Evolutionary conservation across 257 asterid species (phyloP), one percentile per base, ranked within the genome.

Genomic region (Capsicum rhomboideum): DNA sequence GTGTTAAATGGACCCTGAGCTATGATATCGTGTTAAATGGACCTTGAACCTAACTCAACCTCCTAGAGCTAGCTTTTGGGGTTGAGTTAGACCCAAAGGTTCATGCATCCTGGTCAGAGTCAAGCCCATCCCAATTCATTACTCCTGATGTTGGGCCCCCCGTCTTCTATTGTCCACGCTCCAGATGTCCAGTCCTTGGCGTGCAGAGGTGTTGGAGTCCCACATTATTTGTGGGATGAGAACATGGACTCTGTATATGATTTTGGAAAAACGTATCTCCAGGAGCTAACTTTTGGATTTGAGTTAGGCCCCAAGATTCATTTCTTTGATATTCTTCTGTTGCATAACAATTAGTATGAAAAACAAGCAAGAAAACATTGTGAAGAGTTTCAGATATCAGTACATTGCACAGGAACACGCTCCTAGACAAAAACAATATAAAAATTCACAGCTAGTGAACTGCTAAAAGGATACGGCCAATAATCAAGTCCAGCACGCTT

Each of bases 401-500:
- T 23, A 75, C 44, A 75, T 75, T 4, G 44, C 81, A 75, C 8
- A 28, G 44, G 61, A 75, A 26, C 61, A 75, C 6, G 1, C 44
- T 26, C 63, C 63, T 14, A 75, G 44, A 75, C 44, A 75, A 75
- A 75, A 44, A 67, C 2, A 44, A 5, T 13, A 46, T 14, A 2
- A 50, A 8, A 49, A 26, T 12, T 26, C 61, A 49, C 44, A 75
- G 26, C 61, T 69, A 23, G 40, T 75, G 81, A 75, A 29, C 67
- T 82, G 80, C 63, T 82, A 77, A 82, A 87, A 84, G 98, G 99
- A 97, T 97, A 97, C 97, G 98, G 99, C 99, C 99, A 92, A 89
- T 97, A 95, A 89, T 93, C 98, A 80, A 95, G 97, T 87, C 99
- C 99, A 82, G 99, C 99, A 28, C 98, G 95, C 90, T 93, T 97